Percentiles rank a stretch among this genome's conserved stretches.
Evolutionary conservation across 345 rosid species (phyloP).

Genomic region (Rhizophora apiculata): DNA sequence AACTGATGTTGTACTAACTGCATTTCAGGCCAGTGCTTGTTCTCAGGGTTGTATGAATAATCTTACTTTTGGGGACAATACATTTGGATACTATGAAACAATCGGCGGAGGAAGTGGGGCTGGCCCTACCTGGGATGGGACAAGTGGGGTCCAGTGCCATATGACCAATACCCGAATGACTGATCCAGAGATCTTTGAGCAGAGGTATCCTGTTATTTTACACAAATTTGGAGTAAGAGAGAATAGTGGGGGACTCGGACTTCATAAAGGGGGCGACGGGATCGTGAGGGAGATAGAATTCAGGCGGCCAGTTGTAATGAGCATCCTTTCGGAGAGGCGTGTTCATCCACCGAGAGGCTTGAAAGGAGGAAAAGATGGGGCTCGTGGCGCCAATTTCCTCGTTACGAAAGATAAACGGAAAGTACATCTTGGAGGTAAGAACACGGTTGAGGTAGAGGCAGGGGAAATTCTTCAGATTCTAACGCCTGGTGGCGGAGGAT

Average conservation of each 20-base stretch:
- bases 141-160: slow-evolving; percentile 95
- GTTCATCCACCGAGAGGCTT: slow-evolving; percentile 86
- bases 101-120: slow-evolving; percentile 97
- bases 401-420: slow-evolving; percentile 55
- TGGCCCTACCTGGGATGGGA: slow-evolving; percentile 84
- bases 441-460: slow-evolving; percentile 63
- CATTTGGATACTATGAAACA: slow-evolving; percentile 91
- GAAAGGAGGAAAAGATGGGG: slow-evolving; percentile 73
- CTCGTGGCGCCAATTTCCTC: slow-evolving; percentile 81
- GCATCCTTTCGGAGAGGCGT: slow-evolving; percentile 97
- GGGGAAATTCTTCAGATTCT: slow-evolving; percentile 83
- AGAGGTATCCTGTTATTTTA: slow-evolving; percentile 85
- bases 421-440: slow-evolving; percentile 84
- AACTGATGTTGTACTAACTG: slow-evolving; percentile 81
- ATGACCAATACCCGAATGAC: slow-evolving; percentile 99
- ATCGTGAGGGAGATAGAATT: slow-evolving; percentile 89
- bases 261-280: slow-evolving; percentile 81
- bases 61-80: slow-evolving; percentile 85
- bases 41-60: slow-evolving; percentile 99
- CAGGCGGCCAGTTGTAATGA: slow-evolving; percentile 65
- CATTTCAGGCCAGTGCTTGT: slow-evolving; percentile 94
- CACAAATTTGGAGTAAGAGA: slow-evolving; percentile 78
- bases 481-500: slow-evolving; percentile 95
- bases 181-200: slow-evolving; percentile 96
- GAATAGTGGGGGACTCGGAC: slow-evolving; percentile 78